Evolutionary conservation across 257 asterid species (phyloP).

Genomic region (Mitragyna speciosa): DNA sequence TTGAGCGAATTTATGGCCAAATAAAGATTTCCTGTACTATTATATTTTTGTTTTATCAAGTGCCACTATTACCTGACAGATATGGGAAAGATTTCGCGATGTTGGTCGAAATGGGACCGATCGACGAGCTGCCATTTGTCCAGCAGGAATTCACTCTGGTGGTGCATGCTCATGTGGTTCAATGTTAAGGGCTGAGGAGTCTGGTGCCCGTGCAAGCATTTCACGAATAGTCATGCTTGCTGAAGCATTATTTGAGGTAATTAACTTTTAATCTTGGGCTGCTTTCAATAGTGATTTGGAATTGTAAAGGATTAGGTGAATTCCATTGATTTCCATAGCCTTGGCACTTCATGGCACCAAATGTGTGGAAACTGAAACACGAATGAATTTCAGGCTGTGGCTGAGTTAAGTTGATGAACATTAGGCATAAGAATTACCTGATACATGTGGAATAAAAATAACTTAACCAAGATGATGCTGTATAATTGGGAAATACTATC

Average conservation of each 20-base stretch:
- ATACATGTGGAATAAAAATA: not conserved
- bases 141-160: slow-evolving; percentile 69
- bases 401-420: not conserved
- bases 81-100: slow-evolving; percentile 70
- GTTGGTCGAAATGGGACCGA: slow-evolving; percentile 37
- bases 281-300: not conserved
- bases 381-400: not conserved
- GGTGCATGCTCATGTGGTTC: slow-evolving; percentile 78
- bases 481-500: not conserved
- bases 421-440: not conserved
- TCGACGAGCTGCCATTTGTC: slow-evolving; percentile 54
- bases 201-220: slow-evolving; percentile 73
- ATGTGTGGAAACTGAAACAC: no score
- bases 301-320: not conserved
- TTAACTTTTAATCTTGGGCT: slow-evolving; percentile 7
- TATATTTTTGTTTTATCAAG: slow-evolving; percentile 6
- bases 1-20: not conserved
- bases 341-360: not conserved
- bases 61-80: slow-evolving; percentile 37
- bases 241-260: slow-evolving; percentile 94
- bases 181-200: slow-evolving; percentile 47
- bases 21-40: not conserved
- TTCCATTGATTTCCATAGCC: not conserved
- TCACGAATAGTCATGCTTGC: slow-evolving; percentile 91
- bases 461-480: not conserved